A percentile compares a stretch with the other conserved stretches of the same genome.
Conservation (phyloP, 164 flowering plant genomes). For the Nymphaea thermarum region DNA sequence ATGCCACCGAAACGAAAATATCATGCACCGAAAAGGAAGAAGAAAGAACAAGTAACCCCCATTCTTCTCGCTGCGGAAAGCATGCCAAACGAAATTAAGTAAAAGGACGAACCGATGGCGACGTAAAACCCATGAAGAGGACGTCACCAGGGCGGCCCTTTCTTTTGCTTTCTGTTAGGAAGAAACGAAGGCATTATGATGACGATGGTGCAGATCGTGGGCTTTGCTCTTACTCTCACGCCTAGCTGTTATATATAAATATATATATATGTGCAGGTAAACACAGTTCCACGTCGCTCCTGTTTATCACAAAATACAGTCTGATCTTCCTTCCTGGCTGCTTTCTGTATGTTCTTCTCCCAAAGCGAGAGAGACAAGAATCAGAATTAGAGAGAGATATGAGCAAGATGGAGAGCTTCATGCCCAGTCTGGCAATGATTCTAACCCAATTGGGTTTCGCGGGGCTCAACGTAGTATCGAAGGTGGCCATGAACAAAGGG, state of each 20-base stretch:
- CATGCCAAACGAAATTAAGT: too few relatives aligned
- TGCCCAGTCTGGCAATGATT: slow-evolving; percentile 55
- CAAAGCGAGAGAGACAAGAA: background rate
- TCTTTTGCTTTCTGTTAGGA: background rate
- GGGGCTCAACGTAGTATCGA: slow-evolving; percentile 46
- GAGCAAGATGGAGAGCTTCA: slow-evolving; percentile 8
- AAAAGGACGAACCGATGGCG: too few relatives aligned
- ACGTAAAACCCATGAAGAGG: too few relatives aligned
- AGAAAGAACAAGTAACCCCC: too few relatives aligned
- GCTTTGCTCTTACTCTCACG: background rate
- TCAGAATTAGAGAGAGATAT: background rate
- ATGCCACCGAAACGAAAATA: too few relatives aligned
- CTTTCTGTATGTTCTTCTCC: background rate
- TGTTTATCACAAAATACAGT: too few relatives aligned
- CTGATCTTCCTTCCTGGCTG: background rate
- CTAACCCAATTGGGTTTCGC: slow-evolving; percentile 51
- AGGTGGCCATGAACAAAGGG: slow-evolving; percentile 62
- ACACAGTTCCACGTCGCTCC: too few relatives aligned
- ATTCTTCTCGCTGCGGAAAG: too few relatives aligned
- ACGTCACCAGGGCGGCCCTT: background rate
- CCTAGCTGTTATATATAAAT: background rate
- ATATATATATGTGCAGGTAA: too few relatives aligned
- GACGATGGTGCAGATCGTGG: background rate
- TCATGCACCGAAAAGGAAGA: too few relatives aligned
- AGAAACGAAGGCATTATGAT: background rate